Conservation (phyloP, 768 basidiomycete species). For the Coprinopsis strossmayeri region DNA sequence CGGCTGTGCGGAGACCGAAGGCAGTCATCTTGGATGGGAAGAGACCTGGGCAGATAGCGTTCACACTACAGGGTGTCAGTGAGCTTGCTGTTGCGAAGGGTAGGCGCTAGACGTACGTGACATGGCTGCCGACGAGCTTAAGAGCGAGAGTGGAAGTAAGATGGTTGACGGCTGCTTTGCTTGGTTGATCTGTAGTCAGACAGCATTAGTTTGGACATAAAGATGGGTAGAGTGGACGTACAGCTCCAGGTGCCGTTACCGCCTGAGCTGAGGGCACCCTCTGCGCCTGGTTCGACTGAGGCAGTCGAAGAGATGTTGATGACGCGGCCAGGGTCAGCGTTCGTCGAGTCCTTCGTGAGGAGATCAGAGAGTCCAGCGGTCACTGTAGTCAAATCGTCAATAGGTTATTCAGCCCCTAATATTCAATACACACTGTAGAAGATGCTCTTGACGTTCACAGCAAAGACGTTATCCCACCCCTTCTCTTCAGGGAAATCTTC, state of each 20-base stretch:
- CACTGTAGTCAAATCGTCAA: slow-evolving; percentile 27
- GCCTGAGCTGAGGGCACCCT: slow-evolving; percentile 41
- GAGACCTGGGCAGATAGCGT: slow-evolving; percentile 77
- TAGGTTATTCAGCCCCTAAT: slow-evolving; percentile 2
- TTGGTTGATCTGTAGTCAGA: slow-evolving; percentile 54
- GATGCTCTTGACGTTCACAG: slow-evolving; percentile 79
- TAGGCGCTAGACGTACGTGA: slow-evolving; percentile 48
- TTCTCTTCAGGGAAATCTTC: slow-evolving; percentile 69
- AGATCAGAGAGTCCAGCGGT: slow-evolving; percentile 54
- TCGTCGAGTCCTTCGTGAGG: slow-evolving; percentile 58
- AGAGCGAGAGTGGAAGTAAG: slow-evolving; percentile 67
- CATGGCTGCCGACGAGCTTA: slow-evolving; percentile 49
- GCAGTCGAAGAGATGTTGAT: slow-evolving; percentile 79
- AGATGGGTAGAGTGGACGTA: slow-evolving; percentile 30
- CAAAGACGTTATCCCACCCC: slow-evolving; percentile 82
- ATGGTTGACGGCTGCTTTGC: slow-evolving; percentile 86
- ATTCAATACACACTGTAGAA: slow-evolving; percentile 63
- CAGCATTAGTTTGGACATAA: background rate
- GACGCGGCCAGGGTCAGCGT: slow-evolving; percentile 63
- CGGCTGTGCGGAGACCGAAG: slow-evolving; percentile 50
- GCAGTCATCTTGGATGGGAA: slow-evolving; percentile 87
- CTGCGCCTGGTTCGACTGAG: slow-evolving; percentile 45
- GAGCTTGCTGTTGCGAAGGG: background rate
- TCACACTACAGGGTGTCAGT: slow-evolving; percentile 45
- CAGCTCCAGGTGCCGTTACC: slow-evolving; percentile 76